Percentiles rank a stretch among this genome's conserved stretches.
Evolutionary conservation across 176 grass and related monocot species (phyloP).

Genomic region (Oryza nivara): DNA sequence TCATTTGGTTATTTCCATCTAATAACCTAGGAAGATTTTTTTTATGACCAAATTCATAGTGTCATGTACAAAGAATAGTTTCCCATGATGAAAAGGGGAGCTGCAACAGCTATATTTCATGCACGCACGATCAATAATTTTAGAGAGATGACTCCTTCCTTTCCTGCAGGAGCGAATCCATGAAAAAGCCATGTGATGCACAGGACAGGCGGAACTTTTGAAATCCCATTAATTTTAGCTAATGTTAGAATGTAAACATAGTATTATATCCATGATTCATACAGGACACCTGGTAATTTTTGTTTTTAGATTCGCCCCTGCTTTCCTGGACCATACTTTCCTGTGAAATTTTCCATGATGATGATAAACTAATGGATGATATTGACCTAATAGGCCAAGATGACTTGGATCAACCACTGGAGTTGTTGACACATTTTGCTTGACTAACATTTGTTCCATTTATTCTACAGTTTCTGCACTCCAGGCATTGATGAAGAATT

Average conservation of each 20-base stretch:
- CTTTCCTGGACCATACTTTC: conserved; percentile 28
- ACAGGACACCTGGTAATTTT: too few relatives aligned
- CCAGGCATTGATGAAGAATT: conserved; percentile 56
- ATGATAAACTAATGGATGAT: neutral
- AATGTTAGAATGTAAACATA: too few relatives aligned
- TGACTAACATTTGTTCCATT: conserved; percentile 38
- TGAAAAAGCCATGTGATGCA: too few relatives aligned
- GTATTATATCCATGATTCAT: too few relatives aligned
- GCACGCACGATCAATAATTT: conserved; percentile 3
- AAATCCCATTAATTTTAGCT: too few relatives aligned
- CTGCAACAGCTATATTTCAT: conserved; percentile 1
- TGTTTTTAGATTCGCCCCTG: too few relatives aligned
- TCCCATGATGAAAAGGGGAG: conserved; percentile 4
- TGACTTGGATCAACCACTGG: neutral
- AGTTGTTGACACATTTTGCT: conserved; percentile 26
- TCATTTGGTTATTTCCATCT: too few relatives aligned
- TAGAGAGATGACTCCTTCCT: conserved; percentile 3
- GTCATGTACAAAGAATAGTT: neutral
- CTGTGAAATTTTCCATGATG: conserved; percentile 11
- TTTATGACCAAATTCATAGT: neutral
- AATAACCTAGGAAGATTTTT: too few relatives aligned
- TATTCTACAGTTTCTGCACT: conserved; percentile 62
- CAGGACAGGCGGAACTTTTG: too few relatives aligned
- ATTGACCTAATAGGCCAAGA: conserved; percentile 14
- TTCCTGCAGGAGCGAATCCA: conserved; percentile 8